Base-by-base conservation (phyloP, 345 rosid genomes). In the Leavenworthia alabamica region DNA sequence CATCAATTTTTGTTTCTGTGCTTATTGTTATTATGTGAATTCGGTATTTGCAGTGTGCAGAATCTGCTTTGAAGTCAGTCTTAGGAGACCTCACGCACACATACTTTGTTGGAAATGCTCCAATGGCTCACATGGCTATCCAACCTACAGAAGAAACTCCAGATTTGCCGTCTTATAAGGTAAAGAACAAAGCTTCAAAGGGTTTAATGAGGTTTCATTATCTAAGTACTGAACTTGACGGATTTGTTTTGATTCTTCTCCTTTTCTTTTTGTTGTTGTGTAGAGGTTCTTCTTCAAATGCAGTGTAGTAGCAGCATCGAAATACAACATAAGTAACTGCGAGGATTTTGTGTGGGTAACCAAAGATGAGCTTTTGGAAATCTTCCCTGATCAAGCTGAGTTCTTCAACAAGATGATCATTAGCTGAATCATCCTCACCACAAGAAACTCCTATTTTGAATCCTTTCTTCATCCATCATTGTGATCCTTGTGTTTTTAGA, bases 221-320 rank as follows among this genome's bases (percentile, higher is more conserved):
- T 52, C 6, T 1, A 17, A 33, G 9, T 20, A 29, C 27, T 17
- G 26, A 64, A 39, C 2, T 37, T 22, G 28, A 22, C 4, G 2
- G 31, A 4, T 52, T 26, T 39, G 13, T 39, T 26, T 48, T 12
- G 0, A 49, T 24, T 20, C 39, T 23, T 48, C 5, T 11, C 24
- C 40, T 16, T 15, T 1, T 5, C 7, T 1, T 26, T 0, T 54
- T 43, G 36, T 45, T 58, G 49, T 58, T 59, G 66, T 43, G 66
- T 84, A 93, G 99, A 79, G 60, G 63, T 89, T 93, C 84, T 86
- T 93, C 75, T 93, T 93, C 60, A 89, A 87, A 81, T 89, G 97
- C 62, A 94, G 89, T 73, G 90, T 82, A 59, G 85, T 85, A 55
- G 96, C 90, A 15, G 81, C 82, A 6, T 81, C 81, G 37, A 81